Base-by-base conservation (phyloP, 768 basidiomycete species). In the Hygrophorus pudorinus region DNA sequence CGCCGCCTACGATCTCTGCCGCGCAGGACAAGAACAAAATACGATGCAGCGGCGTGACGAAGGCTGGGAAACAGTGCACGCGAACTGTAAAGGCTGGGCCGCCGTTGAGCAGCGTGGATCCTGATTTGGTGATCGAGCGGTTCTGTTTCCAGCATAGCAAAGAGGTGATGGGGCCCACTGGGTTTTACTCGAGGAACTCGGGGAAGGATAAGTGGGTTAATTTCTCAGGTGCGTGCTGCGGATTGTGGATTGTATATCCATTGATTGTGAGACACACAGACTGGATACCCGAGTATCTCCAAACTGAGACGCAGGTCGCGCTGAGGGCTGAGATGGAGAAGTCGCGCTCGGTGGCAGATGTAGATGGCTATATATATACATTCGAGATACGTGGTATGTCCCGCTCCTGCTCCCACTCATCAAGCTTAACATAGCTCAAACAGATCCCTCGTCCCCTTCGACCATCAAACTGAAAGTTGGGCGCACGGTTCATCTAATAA, bases 381-480 rank as follows among this genome's bases (percentile, higher is more conserved):
- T 90, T 81, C 56, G 82, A 89, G 59, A 82, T 90, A 45, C 71
- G 77, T 58, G 81, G 84, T 84, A 57, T 36, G 59, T 51, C 38
- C 21, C 21, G 16, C 36, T 5, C 38, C 12, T 35, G n/a, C 5
- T 33, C n/a, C 35, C 17, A 16, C 14, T 18, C 14, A 7, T 1
- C 16, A 5, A 8, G 13, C 9, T 39, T 47, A 13, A 41, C 2
- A 11, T n/a, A 20, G 14, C 7, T 11, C n/a, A 9, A 24, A 48
- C 8, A 51, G 55, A 55, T 41, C 56, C 59, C 13, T 45, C 46
- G 6, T 58, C 57, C 6, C 60, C 59, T 1, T 58, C 66, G 28
- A 60, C 67, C 6, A 64, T 85, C 48, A 75, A 78, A 52, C 67
- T 88, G 51, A 89, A 91, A 67, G 83, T 89, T 18, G 89, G 88